phyloP scores from a whole-genome alignment of 2,329 filamentous ascomycete genomes.

The Didymella segeticola region DNA sequence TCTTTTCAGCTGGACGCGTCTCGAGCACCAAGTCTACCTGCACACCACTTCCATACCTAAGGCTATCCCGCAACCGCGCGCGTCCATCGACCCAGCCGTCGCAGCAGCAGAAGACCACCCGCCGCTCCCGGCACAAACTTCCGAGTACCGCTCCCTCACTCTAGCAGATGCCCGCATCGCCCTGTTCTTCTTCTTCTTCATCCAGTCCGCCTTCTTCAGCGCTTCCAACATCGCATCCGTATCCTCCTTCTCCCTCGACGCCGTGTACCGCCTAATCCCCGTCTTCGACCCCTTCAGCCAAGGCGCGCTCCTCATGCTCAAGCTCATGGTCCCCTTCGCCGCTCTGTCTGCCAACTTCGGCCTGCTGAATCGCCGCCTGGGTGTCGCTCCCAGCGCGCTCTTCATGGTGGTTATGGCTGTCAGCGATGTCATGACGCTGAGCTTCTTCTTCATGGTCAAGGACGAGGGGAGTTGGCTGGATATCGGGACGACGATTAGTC shows the following conservation, averaged over 20 bases:
- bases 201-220: constrained; percentile 96
- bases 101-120: constrained; percentile 42
- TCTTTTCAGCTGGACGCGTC: constrained; percentile 86
- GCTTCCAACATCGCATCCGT: constrained; percentile 96
- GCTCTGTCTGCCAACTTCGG: constrained; percentile 94
- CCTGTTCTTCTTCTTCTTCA: constrained; percentile 91
- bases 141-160: constrained; percentile 67
- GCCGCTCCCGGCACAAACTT: constrained; percentile 51
- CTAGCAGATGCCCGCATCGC: constrained; percentile 87
- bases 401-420: constrained; percentile 91
- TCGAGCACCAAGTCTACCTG: constrained; percentile 79
- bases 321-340: constrained; percentile 91
- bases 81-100: constrained; percentile 49
- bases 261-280: constrained; percentile 84
- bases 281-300: constrained; percentile 95
- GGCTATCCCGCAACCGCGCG: constrained; percentile 22
- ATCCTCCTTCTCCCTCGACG: constrained; percentile 91
- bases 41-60: constrained; percentile 29
- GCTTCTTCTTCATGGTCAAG: constrained; percentile 97
- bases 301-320: constrained; percentile 82
- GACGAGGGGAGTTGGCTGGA: constrained; percentile 98
- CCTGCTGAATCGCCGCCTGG: constrained; percentile 82
- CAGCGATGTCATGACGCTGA: constrained; percentile 88
- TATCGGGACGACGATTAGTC: constrained; percentile 94
- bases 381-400: constrained; percentile 83